These are phyloP conservation scores for Spizellomyces punctatus DNA, from an alignment of 192 early-diverging fungal species.

Conservation along the genomic window DNA sequence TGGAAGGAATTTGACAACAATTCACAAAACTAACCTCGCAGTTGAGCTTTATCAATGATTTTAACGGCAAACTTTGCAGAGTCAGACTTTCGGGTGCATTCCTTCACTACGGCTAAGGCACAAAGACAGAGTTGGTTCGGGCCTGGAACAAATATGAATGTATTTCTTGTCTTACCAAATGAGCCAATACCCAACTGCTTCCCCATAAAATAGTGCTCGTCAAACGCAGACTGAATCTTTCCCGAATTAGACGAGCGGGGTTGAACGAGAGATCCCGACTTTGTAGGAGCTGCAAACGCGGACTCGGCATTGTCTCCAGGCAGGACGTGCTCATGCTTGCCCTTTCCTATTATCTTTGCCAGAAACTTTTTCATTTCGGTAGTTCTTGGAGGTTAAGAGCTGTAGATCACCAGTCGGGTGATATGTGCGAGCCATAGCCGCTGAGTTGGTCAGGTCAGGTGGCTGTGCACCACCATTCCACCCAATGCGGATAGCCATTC, in stretches of 20 bases:
- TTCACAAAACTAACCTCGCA: constrained; percentile 23
- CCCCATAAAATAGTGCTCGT: constrained; percentile 35
- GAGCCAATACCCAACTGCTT: constrained; percentile 37
- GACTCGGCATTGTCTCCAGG: too few relatives aligned
- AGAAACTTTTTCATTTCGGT: constrained; percentile 8
- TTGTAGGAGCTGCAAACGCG: too few relatives aligned
- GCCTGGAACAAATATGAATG: neutral
- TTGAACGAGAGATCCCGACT: too few relatives aligned
- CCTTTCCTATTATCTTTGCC: neutral
- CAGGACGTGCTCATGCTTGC: neutral
- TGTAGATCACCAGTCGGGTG: too few relatives aligned
- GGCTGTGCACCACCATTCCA: too few relatives aligned
- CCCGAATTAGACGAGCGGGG: neutral
- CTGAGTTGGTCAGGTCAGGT: too few relatives aligned
- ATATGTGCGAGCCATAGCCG: too few relatives aligned
- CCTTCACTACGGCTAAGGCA: constrained; percentile 69
- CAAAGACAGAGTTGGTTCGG: constrained; percentile 47
- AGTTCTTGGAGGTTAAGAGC: too few relatives aligned
- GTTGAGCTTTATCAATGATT: constrained; percentile 68
- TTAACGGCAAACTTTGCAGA: constrained; percentile 69
- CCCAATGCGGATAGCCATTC: too few relatives aligned
- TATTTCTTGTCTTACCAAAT: constrained; percentile 32
- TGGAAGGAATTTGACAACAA: neutral
- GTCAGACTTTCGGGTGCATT: constrained; percentile 61
- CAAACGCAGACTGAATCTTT: constrained; percentile 15